Percentiles rank a stretch among this genome's conserved stretches.
Conservation (phyloP, 306 rosid species). For the Medicago ruthenica region DNA sequence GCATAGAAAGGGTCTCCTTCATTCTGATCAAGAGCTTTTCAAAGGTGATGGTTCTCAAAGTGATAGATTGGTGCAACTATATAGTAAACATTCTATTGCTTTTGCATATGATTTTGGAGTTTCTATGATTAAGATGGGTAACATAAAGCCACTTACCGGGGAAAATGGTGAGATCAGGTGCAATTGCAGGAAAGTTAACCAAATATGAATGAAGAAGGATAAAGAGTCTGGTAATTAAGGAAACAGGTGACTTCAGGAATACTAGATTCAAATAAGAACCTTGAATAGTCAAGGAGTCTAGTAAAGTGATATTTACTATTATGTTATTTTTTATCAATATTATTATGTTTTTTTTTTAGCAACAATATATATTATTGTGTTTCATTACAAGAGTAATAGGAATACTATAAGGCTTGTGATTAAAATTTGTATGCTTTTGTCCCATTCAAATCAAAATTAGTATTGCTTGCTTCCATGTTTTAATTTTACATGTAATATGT, state of each 20-base stretch:
- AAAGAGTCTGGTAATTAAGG: too few species aligned
- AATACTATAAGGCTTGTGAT: neutral
- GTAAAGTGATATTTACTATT: neutral
- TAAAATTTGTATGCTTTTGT: neutral
- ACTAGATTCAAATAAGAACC: conserved; percentile 32
- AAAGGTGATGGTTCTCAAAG: conserved; percentile 46
- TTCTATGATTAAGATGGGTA: conserved; percentile 60
- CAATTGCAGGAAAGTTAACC: conserved; percentile 51
- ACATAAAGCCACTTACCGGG: conserved; percentile 48
- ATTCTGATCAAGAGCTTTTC: conserved; percentile 57
- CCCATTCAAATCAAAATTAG: neutral
- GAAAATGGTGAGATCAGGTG: conserved; percentile 45
- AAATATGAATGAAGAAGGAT: neutral
- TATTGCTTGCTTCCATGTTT: too few species aligned
- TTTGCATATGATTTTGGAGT: conserved; percentile 49
- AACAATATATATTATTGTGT: neutral
- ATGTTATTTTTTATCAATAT: neutral
- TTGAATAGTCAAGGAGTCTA: conserved; percentile 10
- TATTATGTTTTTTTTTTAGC: neutral
- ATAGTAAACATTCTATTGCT: conserved; percentile 28
- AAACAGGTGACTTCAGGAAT: too few species aligned
- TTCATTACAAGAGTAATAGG: neutral
- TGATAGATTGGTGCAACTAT: conserved; percentile 37
- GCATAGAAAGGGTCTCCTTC: conserved; percentile 47
- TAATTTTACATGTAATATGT: too few species aligned